phyloP scores from a whole-genome alignment of 2,329 filamentous ascomycete species.

The Sporothrix luriei region DNA sequence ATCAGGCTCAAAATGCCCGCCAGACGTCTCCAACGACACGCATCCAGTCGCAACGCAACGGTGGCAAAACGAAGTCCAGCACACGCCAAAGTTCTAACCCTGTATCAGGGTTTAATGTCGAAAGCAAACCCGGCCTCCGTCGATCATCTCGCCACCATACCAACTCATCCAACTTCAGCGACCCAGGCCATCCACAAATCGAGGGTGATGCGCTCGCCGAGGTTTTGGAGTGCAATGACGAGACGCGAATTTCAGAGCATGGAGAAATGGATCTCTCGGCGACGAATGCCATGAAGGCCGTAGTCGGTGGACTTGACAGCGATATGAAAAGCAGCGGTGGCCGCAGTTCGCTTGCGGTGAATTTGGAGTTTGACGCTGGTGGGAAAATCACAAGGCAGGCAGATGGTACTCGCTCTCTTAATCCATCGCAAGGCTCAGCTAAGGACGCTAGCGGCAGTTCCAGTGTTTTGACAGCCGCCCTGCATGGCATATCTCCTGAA shows the following conservation, averaged over 20 bases:
- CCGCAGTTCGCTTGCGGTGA: slow-evolving; percentile 85
- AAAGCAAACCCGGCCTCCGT: slow-evolving; percentile 62
- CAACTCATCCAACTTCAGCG: slow-evolving; percentile 53
- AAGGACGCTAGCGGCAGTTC: slow-evolving; percentile 41
- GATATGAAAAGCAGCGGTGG: slow-evolving; percentile 72
- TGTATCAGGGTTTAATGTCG: slow-evolving; percentile 51
- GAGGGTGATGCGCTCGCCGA: slow-evolving; percentile 66
- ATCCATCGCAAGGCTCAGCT: slow-evolving; percentile 66
- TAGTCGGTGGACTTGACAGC: slow-evolving; percentile 88
- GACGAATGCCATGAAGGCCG: slow-evolving; percentile 71
- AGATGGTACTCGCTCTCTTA: slow-evolving; percentile 83
- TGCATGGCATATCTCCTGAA: slow-evolving; percentile 50
- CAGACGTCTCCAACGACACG: background rate
- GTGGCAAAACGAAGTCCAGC: slow-evolving; percentile 46
- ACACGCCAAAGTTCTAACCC: slow-evolving; percentile 38
- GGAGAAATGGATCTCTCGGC: slow-evolving; percentile 63
- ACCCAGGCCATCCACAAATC: slow-evolving; percentile 55
- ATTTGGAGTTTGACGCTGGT: slow-evolving; percentile 81
- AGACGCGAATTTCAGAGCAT: slow-evolving; percentile 77
- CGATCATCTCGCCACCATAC: slow-evolving; percentile 65
- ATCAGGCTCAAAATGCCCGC: background rate
- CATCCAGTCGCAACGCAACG: slow-evolving; percentile 49
- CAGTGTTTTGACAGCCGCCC: slow-evolving; percentile 46
- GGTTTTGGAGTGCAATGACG: slow-evolving; percentile 88
- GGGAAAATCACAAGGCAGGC: slow-evolving; percentile 90